Evolutionary conservation across 805 yeast genomes (phyloP).

Genomic region (Ogataea wickerhamii): DNA sequence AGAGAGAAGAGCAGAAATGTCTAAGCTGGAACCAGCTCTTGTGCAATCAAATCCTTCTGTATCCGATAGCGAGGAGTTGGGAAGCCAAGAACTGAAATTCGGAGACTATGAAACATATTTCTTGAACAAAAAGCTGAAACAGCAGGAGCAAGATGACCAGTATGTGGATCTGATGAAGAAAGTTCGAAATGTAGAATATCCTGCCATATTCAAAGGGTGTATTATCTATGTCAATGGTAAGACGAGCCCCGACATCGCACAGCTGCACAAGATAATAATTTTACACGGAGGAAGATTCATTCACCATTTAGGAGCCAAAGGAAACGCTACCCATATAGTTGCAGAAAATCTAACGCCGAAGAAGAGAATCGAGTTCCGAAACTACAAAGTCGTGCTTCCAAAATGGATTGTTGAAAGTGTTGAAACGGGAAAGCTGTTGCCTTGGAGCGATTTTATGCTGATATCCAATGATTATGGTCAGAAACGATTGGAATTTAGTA

Average conservation of each 20-base stretch:
- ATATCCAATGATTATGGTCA: conserved; percentile 55
- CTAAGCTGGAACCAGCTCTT: background rate
- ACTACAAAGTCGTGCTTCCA: conserved; percentile 75
- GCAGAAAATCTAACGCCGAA: conserved; percentile 77
- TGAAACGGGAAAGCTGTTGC: conserved; percentile 41
- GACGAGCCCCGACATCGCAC: conserved; percentile 74
- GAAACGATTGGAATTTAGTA: conserved; percentile 30
- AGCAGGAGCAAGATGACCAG: conserved; percentile 53
- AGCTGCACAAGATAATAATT: conserved; percentile 66
- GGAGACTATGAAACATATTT: conserved; percentile 71
- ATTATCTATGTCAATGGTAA: conserved; percentile 82
- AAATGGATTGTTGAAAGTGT: conserved; percentile 76
- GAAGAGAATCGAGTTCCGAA: conserved; percentile 60
- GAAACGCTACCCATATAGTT: conserved; percentile 77
- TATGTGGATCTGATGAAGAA: conserved; percentile 47
- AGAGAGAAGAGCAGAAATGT: background rate
- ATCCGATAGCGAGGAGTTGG: conserved; percentile 16
- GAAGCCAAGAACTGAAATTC: conserved; percentile 45
- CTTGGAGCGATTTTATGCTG: conserved; percentile 70
- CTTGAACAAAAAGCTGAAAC: conserved; percentile 55
- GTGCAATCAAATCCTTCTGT: background rate
- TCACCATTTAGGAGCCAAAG: conserved; percentile 65
- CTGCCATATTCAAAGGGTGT: conserved; percentile 58
- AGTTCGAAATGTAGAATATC: conserved; percentile 28
- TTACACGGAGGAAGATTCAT: conserved; percentile 77